phyloP scores from a whole-genome alignment of 257 asterid genomes.

The Solanum piurae region DNA sequence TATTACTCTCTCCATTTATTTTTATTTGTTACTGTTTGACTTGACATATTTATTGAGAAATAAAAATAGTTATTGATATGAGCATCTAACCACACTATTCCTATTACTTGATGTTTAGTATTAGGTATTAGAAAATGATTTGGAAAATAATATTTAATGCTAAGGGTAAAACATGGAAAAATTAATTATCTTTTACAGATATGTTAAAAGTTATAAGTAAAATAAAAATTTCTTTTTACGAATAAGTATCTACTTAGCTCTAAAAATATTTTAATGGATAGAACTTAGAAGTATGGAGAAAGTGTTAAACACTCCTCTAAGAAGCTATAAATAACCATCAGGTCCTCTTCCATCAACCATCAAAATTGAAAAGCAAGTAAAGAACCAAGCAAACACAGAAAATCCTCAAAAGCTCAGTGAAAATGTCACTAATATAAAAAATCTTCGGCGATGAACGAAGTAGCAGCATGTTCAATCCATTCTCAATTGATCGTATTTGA shows the following conservation, averaged over 20 bases:
- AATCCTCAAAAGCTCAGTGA: background rate
- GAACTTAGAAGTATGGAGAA: background rate
- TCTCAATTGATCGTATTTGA: background rate
- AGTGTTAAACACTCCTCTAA: background rate
- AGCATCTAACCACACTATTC: too few species aligned
- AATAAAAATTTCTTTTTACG: too few species aligned
- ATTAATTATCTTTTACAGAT: too few species aligned
- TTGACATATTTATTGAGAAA: too few species aligned
- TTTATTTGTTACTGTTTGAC: too few species aligned
- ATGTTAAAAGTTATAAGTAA: too few species aligned
- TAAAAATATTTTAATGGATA: background rate
- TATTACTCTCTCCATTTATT: too few species aligned
- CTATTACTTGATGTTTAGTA: too few species aligned
- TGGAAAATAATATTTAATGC: too few species aligned
- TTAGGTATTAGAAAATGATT: too few species aligned
- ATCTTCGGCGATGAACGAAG: background rate
- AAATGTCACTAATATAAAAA: background rate
- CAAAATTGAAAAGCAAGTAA: background rate
- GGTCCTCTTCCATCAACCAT: background rate
- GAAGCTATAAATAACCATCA: background rate
- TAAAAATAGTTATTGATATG: too few species aligned
- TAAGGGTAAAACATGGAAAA: too few species aligned
- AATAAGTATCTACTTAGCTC: background rate
- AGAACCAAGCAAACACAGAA: background rate
- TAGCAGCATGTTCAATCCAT: background rate